These are phyloP conservation scores for Pythium rishiriense DNA, from an alignment of 352 stramenopile species.

Conservation along the genomic window DNA sequence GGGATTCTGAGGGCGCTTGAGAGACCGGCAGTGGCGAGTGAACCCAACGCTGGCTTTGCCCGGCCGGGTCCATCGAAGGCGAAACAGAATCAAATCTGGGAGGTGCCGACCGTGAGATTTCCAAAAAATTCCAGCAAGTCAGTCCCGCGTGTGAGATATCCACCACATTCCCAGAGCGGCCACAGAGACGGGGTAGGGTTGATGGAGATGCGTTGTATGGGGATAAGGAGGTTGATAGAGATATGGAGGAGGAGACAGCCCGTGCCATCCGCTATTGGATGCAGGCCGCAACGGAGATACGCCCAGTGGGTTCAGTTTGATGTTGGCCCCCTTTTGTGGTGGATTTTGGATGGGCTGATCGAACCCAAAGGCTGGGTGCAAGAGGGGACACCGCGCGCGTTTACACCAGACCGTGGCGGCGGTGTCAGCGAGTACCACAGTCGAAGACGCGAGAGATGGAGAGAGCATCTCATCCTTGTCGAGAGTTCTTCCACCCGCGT, in stretches of 20 bases:
- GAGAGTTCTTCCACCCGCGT: too few relatives aligned
- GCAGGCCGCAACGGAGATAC: neutral
- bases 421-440: too few relatives aligned
- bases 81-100: neutral
- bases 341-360: neutral
- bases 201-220: neutral
- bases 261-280: neutral
- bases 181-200: neutral
- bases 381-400: neutral
- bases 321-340: neutral
- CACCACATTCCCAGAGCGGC: neutral
- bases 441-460: too few relatives aligned
- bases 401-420: too few relatives aligned
- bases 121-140: slow-evolving; percentile 2
- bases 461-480: too few relatives aligned
- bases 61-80: neutral
- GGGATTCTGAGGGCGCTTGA: slow-evolving; percentile 1
- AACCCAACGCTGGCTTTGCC: neutral
- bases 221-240: neutral
- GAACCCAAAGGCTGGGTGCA: neutral
- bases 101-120: neutral
- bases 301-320: neutral
- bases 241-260: too few relatives aligned
- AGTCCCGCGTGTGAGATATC: neutral
- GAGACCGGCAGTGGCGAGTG: neutral